phyloP scores from a whole-genome alignment of 164 flowering plant species.

The Magnolia kwangsiensis region DNA sequence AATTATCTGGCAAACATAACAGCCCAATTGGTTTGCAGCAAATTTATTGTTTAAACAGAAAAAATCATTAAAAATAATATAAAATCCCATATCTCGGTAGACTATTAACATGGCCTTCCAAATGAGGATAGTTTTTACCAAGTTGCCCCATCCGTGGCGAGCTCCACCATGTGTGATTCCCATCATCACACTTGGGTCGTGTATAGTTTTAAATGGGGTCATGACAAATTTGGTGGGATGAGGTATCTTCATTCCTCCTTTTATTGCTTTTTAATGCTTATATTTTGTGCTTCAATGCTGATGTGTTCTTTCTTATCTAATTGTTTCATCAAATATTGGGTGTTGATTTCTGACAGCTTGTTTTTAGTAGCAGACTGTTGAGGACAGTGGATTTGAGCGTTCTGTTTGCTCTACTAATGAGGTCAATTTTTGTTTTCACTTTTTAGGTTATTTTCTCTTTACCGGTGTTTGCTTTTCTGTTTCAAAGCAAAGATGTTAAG shows the following conservation, averaged over 20 bases:
- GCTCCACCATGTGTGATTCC: too few relatives aligned
- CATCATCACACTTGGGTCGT: too few relatives aligned
- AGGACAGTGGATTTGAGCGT: constrained; percentile 20
- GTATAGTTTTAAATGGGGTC: not conserved
- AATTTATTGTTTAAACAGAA: too few relatives aligned
- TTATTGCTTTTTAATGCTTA: not conserved
- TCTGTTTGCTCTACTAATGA: constrained; percentile 32
- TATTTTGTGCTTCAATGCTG: not conserved
- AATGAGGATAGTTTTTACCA: too few relatives aligned
- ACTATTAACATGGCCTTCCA: too few relatives aligned
- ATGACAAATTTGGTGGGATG: not conserved
- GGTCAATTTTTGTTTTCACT: constrained; percentile 15
- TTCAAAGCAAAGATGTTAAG: not conserved
- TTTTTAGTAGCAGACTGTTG: constrained; percentile 22
- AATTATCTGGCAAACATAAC: too few relatives aligned
- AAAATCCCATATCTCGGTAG: too few relatives aligned
- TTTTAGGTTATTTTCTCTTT: not conserved
- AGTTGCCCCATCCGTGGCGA: too few relatives aligned
- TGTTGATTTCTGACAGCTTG: not conserved
- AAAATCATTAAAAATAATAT: too few relatives aligned
- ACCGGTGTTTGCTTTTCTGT: not conserved
- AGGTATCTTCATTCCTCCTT: not conserved
- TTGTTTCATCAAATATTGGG: not conserved
- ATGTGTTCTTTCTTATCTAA: not conserved
- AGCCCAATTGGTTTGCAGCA: too few relatives aligned